Percentiles rank a stretch among this genome's conserved stretches.
Conservation (phyloP, 2,329 filamentous ascomycete species). For the Fusarium sp. region DNA sequence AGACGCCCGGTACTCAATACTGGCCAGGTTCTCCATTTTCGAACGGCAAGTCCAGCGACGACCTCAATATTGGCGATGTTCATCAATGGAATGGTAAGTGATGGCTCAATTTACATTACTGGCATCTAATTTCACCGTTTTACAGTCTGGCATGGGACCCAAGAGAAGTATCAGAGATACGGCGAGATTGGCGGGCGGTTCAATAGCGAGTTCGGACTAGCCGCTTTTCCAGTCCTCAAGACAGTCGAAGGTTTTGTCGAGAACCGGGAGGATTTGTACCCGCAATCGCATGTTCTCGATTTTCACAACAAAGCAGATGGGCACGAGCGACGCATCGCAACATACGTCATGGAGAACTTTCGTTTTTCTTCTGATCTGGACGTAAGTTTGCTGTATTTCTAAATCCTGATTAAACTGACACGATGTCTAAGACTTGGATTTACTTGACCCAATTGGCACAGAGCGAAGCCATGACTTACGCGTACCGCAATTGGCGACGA, state of each 20-base stretch:
- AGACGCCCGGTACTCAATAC: constrained; percentile 52
- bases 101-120: too few relatives aligned
- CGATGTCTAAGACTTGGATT: constrained; percentile 47
- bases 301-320: constrained; percentile 88
- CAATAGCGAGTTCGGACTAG: constrained; percentile 84
- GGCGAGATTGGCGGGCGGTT: constrained; percentile 78
- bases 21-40: constrained; percentile 74
- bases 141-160: constrained; percentile 76
- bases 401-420: not conserved
- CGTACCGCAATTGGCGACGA: constrained; percentile 68
- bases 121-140: not conserved
- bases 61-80: constrained; percentile 73
- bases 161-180: constrained; percentile 79
- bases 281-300: constrained; percentile 79
- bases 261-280: constrained; percentile 61
- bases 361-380: constrained; percentile 56
- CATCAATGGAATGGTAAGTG: constrained; percentile 62
- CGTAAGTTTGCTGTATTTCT: not conserved
- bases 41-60: constrained; percentile 54
- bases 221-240: constrained; percentile 68
- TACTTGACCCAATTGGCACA: constrained; percentile 71
- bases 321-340: constrained; percentile 78
- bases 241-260: constrained; percentile 76
- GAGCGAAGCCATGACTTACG: constrained; percentile 62
- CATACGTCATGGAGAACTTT: constrained; percentile 82